Evolutionary conservation across 345 rosid genomes (phyloP).

Genomic region (Citrus sp.): DNA sequence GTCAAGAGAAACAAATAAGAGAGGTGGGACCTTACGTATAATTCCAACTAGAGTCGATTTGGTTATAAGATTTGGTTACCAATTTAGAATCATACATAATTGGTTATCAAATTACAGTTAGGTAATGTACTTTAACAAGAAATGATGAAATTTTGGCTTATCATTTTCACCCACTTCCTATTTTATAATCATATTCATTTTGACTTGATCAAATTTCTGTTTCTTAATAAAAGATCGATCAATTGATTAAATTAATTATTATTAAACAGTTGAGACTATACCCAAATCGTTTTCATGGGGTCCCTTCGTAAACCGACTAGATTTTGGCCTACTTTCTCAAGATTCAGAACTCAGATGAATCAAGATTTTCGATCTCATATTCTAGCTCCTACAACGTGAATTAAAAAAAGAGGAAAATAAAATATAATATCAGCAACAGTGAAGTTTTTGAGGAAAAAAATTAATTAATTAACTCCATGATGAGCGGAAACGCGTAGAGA

Average conservation of each 20-base stretch:
- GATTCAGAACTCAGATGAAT: background rate
- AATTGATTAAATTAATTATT: background rate
- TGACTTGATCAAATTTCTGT: conserved; percentile 12
- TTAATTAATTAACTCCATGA: conserved; percentile 21
- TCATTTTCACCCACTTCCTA: conserved; percentile 34
- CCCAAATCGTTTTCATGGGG: conserved; percentile 13
- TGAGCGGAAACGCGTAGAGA: conserved; percentile 32
- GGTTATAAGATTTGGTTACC: conserved; percentile 25
- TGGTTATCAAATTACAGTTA: conserved; percentile 18
- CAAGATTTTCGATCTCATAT: background rate
- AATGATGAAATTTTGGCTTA: conserved; percentile 16
- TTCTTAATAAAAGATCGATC: background rate
- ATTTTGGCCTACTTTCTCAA: conserved; percentile 2
- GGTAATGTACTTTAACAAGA: conserved; percentile 19
- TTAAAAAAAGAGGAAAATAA: background rate
- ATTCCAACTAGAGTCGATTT: conserved; percentile 17
- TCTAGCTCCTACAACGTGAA: background rate
- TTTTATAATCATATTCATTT: conserved; percentile 2
- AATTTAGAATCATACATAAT: conserved; percentile 7
- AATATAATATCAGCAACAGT: background rate
- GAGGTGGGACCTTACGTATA: background rate
- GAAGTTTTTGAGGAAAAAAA: background rate
- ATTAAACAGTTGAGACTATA: background rate
- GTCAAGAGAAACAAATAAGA: conserved; percentile 9
- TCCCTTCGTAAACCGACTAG: conserved; percentile 18